Evolutionary conservation across 371 early-diverging fungal species (phyloP).

Genomic region (Actinomortierella ambigua): DNA sequence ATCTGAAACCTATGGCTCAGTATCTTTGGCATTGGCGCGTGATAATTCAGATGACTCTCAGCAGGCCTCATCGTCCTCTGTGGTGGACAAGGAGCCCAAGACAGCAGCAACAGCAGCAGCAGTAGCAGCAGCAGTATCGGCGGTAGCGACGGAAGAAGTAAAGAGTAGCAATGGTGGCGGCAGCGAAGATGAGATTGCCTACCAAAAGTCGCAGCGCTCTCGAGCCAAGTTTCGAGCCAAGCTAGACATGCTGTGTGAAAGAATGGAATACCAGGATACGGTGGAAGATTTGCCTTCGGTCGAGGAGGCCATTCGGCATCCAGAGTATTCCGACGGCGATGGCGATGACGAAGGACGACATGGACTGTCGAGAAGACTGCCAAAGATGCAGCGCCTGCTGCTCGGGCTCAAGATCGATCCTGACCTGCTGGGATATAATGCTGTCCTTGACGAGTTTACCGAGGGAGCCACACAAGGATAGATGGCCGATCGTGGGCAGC

Average conservation of each 20-base stretch:
- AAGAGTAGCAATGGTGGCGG: no score
- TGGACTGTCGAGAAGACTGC: conserved; percentile 4
- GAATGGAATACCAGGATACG: conserved; percentile 28
- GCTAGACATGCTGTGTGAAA: conserved; percentile 15
- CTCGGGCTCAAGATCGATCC: conserved; percentile 22
- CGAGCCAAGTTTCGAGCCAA: not conserved
- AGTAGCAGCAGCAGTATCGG: no score
- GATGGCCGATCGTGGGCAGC: not conserved
- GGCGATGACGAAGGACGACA: no score
- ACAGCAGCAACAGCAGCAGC: no score
- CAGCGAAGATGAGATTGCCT: no score
- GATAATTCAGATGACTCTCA: no score
- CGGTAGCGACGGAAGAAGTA: no score
- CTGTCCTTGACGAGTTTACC: conserved; percentile 24
- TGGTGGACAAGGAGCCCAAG: no score
- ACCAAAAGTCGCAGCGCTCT: no score
- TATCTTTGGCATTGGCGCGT: no score
- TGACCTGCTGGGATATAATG: conserved; percentile 25
- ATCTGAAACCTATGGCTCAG: no score
- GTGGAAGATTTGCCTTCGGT: conserved; percentile 38
- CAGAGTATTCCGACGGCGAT: conserved; percentile 3
- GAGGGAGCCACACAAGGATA: conserved; percentile 2
- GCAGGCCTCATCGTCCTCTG: no score
- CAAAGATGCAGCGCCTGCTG: conserved; percentile 31
- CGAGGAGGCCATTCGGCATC: conserved; percentile 24